These are phyloP conservation scores for Pseudogymnoascus sp. DNA, from an alignment of 2,329 filamentous ascomycete genomes.

Conservation along the genomic window DNA sequence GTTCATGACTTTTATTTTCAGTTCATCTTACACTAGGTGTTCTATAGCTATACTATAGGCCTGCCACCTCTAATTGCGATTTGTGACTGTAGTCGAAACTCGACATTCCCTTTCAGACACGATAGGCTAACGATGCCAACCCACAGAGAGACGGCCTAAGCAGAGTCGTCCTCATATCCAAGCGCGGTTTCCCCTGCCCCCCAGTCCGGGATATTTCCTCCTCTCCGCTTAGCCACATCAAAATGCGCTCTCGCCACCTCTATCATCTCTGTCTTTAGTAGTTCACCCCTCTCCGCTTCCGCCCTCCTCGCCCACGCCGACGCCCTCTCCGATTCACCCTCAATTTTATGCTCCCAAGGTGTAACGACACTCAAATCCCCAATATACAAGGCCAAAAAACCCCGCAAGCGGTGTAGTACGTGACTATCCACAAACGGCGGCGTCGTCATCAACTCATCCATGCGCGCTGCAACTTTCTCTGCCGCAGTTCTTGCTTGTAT, in stretches of 20 bases:
- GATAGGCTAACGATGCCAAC: neutral
- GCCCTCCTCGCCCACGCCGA: conserved; percentile 14
- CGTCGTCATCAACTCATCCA: conserved; percentile 63
- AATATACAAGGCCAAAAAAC: conserved; percentile 66
- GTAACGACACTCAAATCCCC: conserved; percentile 53
- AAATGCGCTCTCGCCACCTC: conserved; percentile 33
- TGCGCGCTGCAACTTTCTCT: conserved; percentile 53
- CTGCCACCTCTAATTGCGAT: neutral
- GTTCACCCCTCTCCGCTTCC: conserved; percentile 19
- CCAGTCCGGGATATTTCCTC: conserved; percentile 12
- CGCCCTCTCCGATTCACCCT: conserved; percentile 13
- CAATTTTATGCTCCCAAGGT: conserved; percentile 11
- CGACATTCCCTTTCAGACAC: neutral
- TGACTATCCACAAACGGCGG: conserved; percentile 62
- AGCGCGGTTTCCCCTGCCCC: neutral
- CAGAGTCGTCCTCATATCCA: neutral
- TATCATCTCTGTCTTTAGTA: conserved; percentile 25
- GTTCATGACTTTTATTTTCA: neutral
- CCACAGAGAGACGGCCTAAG: neutral
- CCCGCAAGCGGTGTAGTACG: conserved; percentile 62
- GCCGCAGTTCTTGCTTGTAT: conserved; percentile 35
- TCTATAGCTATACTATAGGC: neutral
- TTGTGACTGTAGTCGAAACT: neutral
- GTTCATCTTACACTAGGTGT: neutral
- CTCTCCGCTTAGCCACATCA: conserved; percentile 25